Evolutionary conservation across 176 grass and related monocot genomes (phyloP).

Genomic region (Elymus sibiricus): DNA sequence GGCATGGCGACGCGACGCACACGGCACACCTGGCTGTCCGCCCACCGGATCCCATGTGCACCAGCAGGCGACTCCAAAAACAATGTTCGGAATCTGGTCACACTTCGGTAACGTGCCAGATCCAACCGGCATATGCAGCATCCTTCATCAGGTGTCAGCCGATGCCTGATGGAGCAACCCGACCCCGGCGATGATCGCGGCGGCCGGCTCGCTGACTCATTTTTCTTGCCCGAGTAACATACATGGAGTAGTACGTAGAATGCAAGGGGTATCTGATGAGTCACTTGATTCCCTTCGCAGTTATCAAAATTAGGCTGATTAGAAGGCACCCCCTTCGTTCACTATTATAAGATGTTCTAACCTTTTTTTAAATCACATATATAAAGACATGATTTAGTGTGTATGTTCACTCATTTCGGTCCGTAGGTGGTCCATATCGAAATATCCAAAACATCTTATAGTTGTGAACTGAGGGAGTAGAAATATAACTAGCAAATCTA

Average conservation of each 20-base stretch:
- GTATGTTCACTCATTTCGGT: no score
- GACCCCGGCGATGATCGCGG: neutral
- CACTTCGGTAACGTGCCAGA: constrained; percentile 17
- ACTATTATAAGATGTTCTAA: no score
- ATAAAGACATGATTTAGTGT: no score
- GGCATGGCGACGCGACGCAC: neutral
- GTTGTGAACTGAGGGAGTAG: neutral
- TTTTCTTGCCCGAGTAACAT: neutral
- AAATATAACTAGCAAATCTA: neutral
- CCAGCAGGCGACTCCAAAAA: constrained; percentile 22
- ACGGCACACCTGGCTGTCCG: neutral
- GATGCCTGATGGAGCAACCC: neutral
- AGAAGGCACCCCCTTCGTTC: neutral
- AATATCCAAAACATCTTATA: no score
- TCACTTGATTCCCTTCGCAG: neutral
- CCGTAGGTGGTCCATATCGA: no score
- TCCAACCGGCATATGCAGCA: constrained; percentile 11
- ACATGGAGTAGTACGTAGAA: neutral
- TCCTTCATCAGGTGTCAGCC: constrained; percentile 5
- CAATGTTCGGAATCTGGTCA: constrained; percentile 26
- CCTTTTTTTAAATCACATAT: no score
- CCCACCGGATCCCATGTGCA: constrained; percentile 34
- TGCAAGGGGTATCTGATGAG: neutral
- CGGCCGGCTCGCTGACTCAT: neutral
- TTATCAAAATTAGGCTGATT: neutral